Conservation (phyloP, 208 protist genomes). For the Spongospora subterranea region DNA sequence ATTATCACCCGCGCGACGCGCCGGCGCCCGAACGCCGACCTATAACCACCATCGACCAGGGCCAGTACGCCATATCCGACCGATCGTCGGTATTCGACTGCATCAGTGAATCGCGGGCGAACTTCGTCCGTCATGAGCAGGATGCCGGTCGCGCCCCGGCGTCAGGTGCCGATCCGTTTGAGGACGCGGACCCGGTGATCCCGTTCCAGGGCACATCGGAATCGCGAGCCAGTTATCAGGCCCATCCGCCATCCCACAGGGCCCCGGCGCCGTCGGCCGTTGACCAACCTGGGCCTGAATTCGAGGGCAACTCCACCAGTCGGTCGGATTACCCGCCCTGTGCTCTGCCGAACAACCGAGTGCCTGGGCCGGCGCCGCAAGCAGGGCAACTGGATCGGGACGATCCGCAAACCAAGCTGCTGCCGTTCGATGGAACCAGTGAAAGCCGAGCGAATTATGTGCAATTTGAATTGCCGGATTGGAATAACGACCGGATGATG, state of each 20-base stretch:
- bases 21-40: neutral
- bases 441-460: neutral
- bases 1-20: no score
- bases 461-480: neutral
- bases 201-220: slow-evolving; percentile 26
- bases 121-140: neutral
- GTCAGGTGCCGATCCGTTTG: neutral
- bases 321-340: neutral
- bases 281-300: neutral
- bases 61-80: neutral
- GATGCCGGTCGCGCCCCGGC: neutral
- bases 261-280: neutral
- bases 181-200: neutral
- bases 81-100: neutral
- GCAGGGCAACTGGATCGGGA: neutral
- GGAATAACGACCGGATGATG: neutral
- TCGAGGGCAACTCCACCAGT: slow-evolving; percentile 1
- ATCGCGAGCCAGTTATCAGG: neutral
- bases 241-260: neutral
- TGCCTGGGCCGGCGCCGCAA: neutral
- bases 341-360: neutral
- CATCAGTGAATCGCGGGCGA: neutral
- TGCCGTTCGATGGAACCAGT: neutral
- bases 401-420: neutral
- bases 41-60: neutral